Evolutionary conservation across 2,329 filamentous ascomycete genomes (phyloP).

Genomic region (Phoma sp.): DNA sequence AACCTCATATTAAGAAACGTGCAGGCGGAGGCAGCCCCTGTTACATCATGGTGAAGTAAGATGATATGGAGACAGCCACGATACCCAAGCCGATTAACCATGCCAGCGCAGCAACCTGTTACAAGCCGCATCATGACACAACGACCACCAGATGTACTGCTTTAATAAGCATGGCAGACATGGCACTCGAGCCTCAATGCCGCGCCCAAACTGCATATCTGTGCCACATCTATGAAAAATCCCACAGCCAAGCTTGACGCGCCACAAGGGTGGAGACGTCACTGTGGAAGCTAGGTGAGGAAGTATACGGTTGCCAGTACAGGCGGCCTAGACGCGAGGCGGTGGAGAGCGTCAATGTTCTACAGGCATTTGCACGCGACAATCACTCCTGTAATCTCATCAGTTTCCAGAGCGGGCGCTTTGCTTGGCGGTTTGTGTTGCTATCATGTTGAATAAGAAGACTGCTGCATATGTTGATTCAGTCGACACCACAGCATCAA

Average conservation of each 20-base stretch:
- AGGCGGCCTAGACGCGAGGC: no score
- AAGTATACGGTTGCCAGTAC: no score
- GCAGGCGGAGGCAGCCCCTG: no score
- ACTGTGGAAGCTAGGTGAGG: background rate
- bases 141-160: background rate
- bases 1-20: no score
- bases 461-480: background rate
- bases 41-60: no score
- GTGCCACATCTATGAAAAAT: background rate
- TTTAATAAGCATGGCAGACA: background rate
- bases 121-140: background rate
- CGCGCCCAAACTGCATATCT: background rate
- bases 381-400: slow-evolving; percentile 2
- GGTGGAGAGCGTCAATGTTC: slow-evolving; percentile 5
- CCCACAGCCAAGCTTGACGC: background rate
- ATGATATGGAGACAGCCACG: no score
- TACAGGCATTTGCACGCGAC: background rate
- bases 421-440: background rate
- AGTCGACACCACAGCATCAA: background rate
- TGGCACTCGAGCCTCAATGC: background rate
- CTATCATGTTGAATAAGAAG: background rate
- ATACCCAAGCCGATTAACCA: no score
- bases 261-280: background rate
- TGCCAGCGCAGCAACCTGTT: no score
- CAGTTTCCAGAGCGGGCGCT: background rate